Evolutionary conservation across 495 filamentous ascomycete genomes (phyloP).

Genomic region (Stereocaulon alpinum): DNA sequence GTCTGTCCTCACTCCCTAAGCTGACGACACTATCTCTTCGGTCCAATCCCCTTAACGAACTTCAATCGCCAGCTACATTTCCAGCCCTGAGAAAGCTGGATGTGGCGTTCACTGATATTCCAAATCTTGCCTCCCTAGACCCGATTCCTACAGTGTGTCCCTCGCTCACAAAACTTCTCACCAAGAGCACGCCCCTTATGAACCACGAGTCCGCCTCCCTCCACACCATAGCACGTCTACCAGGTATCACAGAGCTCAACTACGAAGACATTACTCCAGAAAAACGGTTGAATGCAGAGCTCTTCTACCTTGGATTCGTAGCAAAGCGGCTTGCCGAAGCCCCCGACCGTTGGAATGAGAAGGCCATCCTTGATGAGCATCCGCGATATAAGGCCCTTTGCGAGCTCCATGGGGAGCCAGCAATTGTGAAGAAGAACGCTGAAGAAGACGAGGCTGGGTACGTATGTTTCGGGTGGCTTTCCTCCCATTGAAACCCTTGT

Average conservation of each 20-base stretch:
- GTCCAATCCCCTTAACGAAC: slow-evolving; percentile 13
- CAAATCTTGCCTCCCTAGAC: slow-evolving; percentile 22
- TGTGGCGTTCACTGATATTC: slow-evolving; percentile 47
- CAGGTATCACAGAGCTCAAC: slow-evolving; percentile 59
- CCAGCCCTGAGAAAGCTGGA: slow-evolving; percentile 34
- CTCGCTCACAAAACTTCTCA: slow-evolving; percentile 51
- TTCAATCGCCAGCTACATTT: not conserved
- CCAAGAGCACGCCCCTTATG: slow-evolving; percentile 78
- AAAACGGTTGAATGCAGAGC: slow-evolving; percentile 77
- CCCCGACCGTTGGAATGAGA: slow-evolving; percentile 36
- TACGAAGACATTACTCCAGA: slow-evolving; percentile 59
- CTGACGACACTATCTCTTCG: slow-evolving; percentile 44
- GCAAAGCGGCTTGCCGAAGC: slow-evolving; percentile 57
- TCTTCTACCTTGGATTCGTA: slow-evolving; percentile 81
- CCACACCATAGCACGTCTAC: slow-evolving; percentile 71
- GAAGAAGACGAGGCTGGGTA: slow-evolving; percentile 38
- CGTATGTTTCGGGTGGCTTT: too few species aligned
- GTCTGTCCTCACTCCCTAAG: slow-evolving; percentile 45
- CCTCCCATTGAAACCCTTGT: too few species aligned
- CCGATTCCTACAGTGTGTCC: slow-evolving; percentile 18
- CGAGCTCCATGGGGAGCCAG: slow-evolving; percentile 56
- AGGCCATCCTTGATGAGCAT: slow-evolving; percentile 49
- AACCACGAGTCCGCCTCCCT: slow-evolving; percentile 60
- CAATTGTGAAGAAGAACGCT: slow-evolving; percentile 31
- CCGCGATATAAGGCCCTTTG: slow-evolving; percentile 65